These are phyloP conservation scores for Fibroporia radiculosa DNA, from an alignment of 768 basidiomycete genomes.

Conservation along the genomic window DNA sequence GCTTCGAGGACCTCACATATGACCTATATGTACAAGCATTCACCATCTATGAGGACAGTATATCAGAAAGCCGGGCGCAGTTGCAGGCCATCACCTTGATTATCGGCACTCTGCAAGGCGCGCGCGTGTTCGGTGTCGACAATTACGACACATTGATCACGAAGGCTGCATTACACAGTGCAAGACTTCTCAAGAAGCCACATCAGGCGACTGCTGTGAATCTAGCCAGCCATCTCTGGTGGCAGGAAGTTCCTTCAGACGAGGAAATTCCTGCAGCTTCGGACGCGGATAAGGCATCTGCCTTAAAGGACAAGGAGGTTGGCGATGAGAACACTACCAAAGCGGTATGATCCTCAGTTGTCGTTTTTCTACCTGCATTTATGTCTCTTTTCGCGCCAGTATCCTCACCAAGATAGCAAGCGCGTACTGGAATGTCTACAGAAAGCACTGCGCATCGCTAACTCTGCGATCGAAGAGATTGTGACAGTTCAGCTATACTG, in stretches of 20 bases:
- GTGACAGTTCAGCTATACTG: slow-evolving; percentile 95
- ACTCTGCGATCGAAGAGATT: slow-evolving; percentile 94
- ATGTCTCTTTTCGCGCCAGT: slow-evolving; percentile 32
- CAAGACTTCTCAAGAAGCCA: slow-evolving; percentile 95
- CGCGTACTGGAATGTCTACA: slow-evolving; percentile 96
- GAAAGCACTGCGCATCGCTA: slow-evolving; percentile 92
- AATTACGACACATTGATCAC: slow-evolving; percentile 98
- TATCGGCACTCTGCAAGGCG: slow-evolving; percentile 83
- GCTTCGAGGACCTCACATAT: slow-evolving; percentile 92
- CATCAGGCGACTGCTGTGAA: slow-evolving; percentile 95
- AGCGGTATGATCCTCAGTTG: slow-evolving; percentile 34
- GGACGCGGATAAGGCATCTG: slow-evolving; percentile 24
- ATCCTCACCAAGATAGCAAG: slow-evolving; percentile 90
- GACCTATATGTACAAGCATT: slow-evolving; percentile 98
- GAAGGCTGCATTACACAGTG: slow-evolving; percentile 96
- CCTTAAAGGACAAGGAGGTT: slow-evolving; percentile 35
- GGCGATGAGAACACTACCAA: slow-evolving; percentile 28
- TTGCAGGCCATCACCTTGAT: slow-evolving; percentile 95
- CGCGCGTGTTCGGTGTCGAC: slow-evolving; percentile 86
- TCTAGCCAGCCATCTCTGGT: slow-evolving; percentile 96
- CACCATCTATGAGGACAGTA: slow-evolving; percentile 95
- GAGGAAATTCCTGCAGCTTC: slow-evolving; percentile 29
- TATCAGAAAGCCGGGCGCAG: slow-evolving; percentile 92
- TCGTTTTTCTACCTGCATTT: not conserved
- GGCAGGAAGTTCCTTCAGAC: slow-evolving; percentile 69